Conservation (phyloP, 2,329 filamentous ascomycete species). For the Claviceps africana region DNA sequence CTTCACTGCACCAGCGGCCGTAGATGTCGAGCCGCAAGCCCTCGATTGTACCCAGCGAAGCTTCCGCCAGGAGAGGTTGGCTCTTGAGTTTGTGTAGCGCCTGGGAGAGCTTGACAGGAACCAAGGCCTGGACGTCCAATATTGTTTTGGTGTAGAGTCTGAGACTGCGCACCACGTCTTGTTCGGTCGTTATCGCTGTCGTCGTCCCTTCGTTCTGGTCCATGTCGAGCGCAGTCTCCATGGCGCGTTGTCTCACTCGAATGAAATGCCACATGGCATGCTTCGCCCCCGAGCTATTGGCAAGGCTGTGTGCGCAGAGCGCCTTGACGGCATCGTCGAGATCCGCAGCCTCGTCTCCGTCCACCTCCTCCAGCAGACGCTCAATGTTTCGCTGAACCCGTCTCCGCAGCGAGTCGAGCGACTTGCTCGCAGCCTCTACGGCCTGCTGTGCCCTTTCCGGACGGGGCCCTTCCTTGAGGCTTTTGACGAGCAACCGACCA, state of each 20-base stretch:
- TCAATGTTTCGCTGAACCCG: conserved; percentile 56
- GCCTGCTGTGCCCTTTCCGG: conserved; percentile 20
- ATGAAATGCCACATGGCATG: conserved; percentile 73
- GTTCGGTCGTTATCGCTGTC: conserved; percentile 19
- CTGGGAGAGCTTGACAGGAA: conserved; percentile 58
- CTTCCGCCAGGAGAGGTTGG: conserved; percentile 57
- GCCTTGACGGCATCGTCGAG: conserved; percentile 51
- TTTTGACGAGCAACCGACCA: conserved; percentile 60
- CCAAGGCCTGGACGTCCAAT: conserved; percentile 60
- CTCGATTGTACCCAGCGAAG: conserved; percentile 48
- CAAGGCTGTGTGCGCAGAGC: conserved; percentile 69
- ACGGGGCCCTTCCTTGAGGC: conserved; percentile 40
- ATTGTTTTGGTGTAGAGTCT: conserved; percentile 65
- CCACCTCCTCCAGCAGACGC: conserved; percentile 50
- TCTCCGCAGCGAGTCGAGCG: conserved; percentile 45
- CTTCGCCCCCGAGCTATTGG: conserved; percentile 63
- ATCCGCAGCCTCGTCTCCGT: conserved; percentile 38
- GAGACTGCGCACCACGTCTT: conserved; percentile 49
- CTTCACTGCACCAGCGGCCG: conserved; percentile 66
- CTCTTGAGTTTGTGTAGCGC: conserved; percentile 55
- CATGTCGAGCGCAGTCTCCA: conserved; percentile 46
- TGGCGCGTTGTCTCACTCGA: conserved; percentile 53
- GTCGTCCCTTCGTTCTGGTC: conserved; percentile 27
- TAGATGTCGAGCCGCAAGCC: conserved; percentile 66
- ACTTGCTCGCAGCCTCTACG: conserved; percentile 50